A percentile compares a stretch with the other conserved stretches of the same genome.
phyloP scores from a whole-genome alignment of 176 grass and related monocot genomes.

The Aegilops tauschii region DNA sequence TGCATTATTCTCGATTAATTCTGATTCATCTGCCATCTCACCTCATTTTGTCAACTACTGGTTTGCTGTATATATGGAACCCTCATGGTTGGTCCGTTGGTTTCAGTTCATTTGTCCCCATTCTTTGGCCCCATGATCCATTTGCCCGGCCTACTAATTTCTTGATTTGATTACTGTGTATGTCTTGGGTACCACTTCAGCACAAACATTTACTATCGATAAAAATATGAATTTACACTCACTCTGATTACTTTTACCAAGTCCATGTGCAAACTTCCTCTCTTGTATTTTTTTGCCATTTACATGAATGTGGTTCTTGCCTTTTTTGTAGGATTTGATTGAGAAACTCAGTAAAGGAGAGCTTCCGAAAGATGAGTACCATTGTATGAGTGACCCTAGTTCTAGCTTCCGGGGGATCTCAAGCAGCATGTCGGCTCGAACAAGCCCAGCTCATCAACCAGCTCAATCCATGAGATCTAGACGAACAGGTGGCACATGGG shows the following conservation, averaged over 20 bases:
- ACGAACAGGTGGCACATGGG: conserved; percentile 64
- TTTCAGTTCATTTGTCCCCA: neutral
- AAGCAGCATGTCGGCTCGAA: conserved; percentile 36
- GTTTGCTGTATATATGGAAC: neutral
- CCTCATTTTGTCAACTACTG: neutral
- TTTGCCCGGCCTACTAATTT: neutral
- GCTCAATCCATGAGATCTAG: conserved; percentile 80
- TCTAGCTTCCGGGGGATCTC: conserved; percentile 59
- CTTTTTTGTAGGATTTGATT: conserved; percentile 65
- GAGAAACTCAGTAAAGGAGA: conserved; percentile 85
- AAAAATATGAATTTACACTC: neutral
- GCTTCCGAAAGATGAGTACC: conserved; percentile 71
- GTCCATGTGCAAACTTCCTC: neutral
- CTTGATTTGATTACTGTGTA: neutral
- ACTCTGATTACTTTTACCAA: neutral
- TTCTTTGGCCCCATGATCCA: neutral
- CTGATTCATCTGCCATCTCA: neutral
- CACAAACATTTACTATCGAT: neutral
- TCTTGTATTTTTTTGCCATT: neutral
- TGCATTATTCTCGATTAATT: neutral
- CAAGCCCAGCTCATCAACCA: conserved; percentile 45
- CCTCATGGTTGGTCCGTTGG: neutral
- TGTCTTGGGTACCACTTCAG: neutral
- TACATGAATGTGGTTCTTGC: neutral
- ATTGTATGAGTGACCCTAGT: conserved; percentile 81